Evolutionary conservation across 495 filamentous ascomycete species (phyloP), one percentile per base, ranked within the genome.

Genomic region (Thermothielavioides terrestris): DNA sequence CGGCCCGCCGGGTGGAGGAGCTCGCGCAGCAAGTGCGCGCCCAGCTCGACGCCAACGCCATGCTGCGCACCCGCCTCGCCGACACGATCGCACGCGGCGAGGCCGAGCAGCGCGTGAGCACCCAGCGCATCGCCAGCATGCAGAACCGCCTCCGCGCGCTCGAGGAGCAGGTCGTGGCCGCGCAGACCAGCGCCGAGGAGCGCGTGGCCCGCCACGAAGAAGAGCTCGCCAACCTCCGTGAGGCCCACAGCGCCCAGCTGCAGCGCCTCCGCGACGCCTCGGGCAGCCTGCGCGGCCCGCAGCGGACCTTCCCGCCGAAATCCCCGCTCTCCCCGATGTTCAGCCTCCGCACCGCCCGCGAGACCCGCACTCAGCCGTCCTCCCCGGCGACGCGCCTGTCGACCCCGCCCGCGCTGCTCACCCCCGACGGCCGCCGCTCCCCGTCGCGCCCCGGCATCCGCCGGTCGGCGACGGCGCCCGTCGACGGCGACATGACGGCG

Each of bases 181-280:
- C 92, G 1, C 92, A 97, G 66, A 84, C 89, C 39, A 71, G 83
- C 30, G 88, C 88, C 15, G 92, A 98, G 68, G 89, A 92, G 49
- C 79, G 79, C 27, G 81, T 96, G 58, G 58, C 77, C 40, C 79
- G 78, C 42, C 87, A 95, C 60, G 92, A 97, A 65, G 89, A 95
- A 25, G 88, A 96, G 63, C 73, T 94, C 28, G 71, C 77, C 7
- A 65, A 72, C 17, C 65, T 98, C 36, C 80, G 84, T 52, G 89
- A 94, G 42, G 84, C 75, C 53, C 86, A 94, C 60, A 86, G 76
- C 64, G 70, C 72, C 3, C 86, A 94, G 62, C 77, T 96, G 20
- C 80, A 80, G 54, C 83, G 91, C 12, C 75, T 92, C 59, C 84
- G 84, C 65, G 77, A 69, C 27, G 50, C 44, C 46, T 46, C 49